Evolutionary conservation across 2,329 filamentous ascomycete species (phyloP), one percentile per base, ranked within the genome.

Genomic region (Whalleya microplaca): DNA sequence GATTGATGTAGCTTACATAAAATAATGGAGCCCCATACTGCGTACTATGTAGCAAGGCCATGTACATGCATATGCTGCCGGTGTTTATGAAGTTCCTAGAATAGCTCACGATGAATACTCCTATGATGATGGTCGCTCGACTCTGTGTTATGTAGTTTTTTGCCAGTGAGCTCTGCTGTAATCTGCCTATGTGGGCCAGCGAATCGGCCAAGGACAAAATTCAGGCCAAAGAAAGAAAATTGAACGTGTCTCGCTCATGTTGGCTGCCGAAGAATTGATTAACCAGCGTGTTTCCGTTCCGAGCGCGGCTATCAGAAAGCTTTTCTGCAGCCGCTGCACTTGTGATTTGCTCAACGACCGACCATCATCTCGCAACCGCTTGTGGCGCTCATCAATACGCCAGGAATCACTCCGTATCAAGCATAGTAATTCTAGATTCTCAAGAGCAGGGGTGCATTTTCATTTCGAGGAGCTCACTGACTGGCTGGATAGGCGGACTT

Each of bases 401-500:
- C 20, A 32, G 21, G 21, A 43, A 46, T 41, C n/a, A n/a, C n/a
- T n/a, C n/a, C n/a, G n/a, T n/a, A n/a, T n/a, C 29, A 41, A 41
- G 44, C 21, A 40, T 40, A 44, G 44, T 53, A 47, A 41, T 45
- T 58, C 51, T 53, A 51, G 52, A 53, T 42, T 45, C 48, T 27
- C 52, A 41, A 55, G 53, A 50, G 59, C 55, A 60, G 48, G 51
- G 56, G 56, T 32, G 46, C 21, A 41, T 46, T 12, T 56, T 64
- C 55, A 59, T 62, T 56, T 60, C 47, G 21, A 55, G 18, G 42
- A 21, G 18, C 48, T 9, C 18, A 32, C 51, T 63, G 44, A 64
- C 45, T 64, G 59, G 62, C 51, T 59, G 53, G 41, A 61, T 64
- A 62, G 55, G 51, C 62, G 62, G 61, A 55, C 46, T 55, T 49